Percentiles rank a stretch among this genome's conserved stretches.
Conservation (phyloP, 1,139 yeast species). For the Yamadazyma conglobata region DNA sequence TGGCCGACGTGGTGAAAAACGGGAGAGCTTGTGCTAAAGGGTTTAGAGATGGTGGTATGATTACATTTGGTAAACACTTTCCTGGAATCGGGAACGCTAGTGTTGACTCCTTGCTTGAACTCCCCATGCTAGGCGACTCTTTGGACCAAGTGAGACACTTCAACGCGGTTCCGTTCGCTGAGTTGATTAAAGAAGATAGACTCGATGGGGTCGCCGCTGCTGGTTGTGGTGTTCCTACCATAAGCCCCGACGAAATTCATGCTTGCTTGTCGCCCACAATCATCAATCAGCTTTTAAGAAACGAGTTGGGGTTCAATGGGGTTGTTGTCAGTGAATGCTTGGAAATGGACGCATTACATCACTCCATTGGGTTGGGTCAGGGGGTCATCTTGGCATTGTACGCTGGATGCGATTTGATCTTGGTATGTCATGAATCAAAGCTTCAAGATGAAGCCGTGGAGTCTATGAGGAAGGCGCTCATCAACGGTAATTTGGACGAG, state of each 20-base stretch:
- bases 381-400: conserved; percentile 60
- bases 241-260: conserved; percentile 59
- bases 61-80: conserved; percentile 61
- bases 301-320: conserved; percentile 54
- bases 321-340: conserved; percentile 63
- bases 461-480: conserved; percentile 51
- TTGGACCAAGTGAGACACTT: conserved; percentile 51
- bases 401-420: conserved; percentile 65
- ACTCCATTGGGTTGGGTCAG: conserved; percentile 62
- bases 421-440: conserved; percentile 58
- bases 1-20: conserved; percentile 55
- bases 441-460: conserved; percentile 60
- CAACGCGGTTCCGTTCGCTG: conserved; percentile 52
- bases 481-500: conserved; percentile 48
- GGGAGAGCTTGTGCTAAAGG: conserved; percentile 57
- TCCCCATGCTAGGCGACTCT: conserved; percentile 59
- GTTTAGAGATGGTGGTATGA: conserved; percentile 51
- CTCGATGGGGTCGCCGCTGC: conserved; percentile 61
- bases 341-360: conserved; percentile 63
- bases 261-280: conserved; percentile 62
- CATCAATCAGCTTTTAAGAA: conserved; percentile 50
- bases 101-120: conserved; percentile 54
- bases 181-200: conserved; percentile 43
- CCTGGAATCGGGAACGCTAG: conserved; percentile 67
- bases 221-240: conserved; percentile 68